Base-by-base conservation (phyloP, 1,139 yeast species). In the Taphrina wiesneri region DNA sequence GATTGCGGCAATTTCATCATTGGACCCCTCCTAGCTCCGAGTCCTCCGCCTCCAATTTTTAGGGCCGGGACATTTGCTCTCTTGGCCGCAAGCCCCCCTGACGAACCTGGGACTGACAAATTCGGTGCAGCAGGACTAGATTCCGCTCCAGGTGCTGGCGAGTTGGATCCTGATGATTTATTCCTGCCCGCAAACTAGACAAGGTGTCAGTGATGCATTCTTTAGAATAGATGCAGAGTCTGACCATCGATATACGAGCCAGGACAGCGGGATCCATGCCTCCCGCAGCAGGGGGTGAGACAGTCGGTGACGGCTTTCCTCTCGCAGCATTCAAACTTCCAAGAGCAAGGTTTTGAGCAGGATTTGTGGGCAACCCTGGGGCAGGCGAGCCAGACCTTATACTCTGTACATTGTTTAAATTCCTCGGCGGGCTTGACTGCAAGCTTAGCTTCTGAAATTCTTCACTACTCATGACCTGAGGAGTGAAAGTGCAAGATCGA, bases 261-360 rank as follows among this genome's bases (percentile, higher is more conserved):
- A 60, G 45, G 6, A 51, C 52, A 21, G 56, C 64, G 15, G 64
- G 64, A 19, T 52, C 56, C 47, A 59, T 36, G 3, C 26, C 25
- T 9, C 45, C 43, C 9, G 28, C 45, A 6, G 25, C 26, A 2
- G 45, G 45, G 15, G 47, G 45, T 47, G 41, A 32, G 32, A 17
- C 34, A 9, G 56, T 15, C 15, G 63, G 56, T 2, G 57, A 28
- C 41, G 47, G 64, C 28, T 28, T 41, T 15, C 64, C 56, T 19
- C 64, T 25, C 9, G 64, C 64, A 17, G 64, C 64, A 60, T 60
- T 60, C 56, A 60, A 34, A 47, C 57, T 53, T 11, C 64, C 64
- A 11, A 60, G 45, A 3, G 64, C 64, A 11, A 60, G 43, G 25
- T 60, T 52, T 51, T 60, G 64, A 21, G 51, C 57, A 17, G 51